Evolutionary conservation across 768 basidiomycete genomes (phyloP).

Genomic region (Boletus sensibilis): DNA sequence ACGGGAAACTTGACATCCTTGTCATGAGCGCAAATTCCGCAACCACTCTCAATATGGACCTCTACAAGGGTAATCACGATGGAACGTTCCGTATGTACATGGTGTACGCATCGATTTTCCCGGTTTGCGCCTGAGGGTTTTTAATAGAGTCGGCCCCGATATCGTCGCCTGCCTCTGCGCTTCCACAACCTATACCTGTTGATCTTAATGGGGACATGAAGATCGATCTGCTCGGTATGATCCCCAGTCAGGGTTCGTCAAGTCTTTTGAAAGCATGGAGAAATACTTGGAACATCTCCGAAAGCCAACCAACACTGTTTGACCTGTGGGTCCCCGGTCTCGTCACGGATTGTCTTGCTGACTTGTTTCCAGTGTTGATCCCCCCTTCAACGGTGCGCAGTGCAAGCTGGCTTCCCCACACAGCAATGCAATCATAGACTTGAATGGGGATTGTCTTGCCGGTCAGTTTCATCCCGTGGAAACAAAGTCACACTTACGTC

Average conservation of each 20-base stretch:
- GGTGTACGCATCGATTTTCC: not conserved
- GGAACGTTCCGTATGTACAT: constrained; percentile 63
- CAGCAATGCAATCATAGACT: constrained; percentile 90
- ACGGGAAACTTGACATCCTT: constrained; percentile 86
- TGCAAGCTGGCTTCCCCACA: constrained; percentile 88
- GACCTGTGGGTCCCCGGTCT: constrained; percentile 50
- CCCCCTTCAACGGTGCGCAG: constrained; percentile 58
- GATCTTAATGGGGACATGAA: constrained; percentile 88
- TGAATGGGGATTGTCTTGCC: constrained; percentile 94
- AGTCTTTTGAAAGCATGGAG: constrained; percentile 67
- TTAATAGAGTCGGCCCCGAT: constrained; percentile 38
- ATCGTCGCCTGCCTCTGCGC: constrained; percentile 58
- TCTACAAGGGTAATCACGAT: constrained; percentile 64
- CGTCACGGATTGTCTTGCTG: not conserved
- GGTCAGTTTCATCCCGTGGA: constrained; percentile 40
- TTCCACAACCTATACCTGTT: constrained; percentile 80
- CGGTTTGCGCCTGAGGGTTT: not conserved
- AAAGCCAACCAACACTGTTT: constrained; percentile 54
- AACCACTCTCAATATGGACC: constrained; percentile 57
- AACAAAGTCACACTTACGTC: not conserved
- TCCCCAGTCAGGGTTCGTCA: constrained; percentile 37
- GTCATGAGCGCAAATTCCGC: constrained; percentile 70
- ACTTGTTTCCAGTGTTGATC: constrained; percentile 44
- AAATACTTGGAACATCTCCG: constrained; percentile 72
- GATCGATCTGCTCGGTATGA: constrained; percentile 80